Conservation (phyloP, 2,329 filamentous ascomycete species). For the Colletotrichum filicis region DNA sequence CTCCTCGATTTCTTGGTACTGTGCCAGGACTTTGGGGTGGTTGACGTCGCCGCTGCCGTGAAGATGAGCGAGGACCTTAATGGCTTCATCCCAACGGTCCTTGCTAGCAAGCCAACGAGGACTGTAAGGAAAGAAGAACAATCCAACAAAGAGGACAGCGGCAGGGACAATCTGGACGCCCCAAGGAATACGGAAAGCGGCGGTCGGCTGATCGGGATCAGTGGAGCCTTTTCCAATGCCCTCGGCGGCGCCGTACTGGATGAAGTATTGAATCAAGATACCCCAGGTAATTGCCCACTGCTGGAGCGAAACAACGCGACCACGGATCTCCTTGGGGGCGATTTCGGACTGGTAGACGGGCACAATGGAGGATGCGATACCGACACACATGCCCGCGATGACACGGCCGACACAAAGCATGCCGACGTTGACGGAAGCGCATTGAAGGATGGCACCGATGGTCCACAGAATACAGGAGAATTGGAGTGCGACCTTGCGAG, state of each 20-base stretch:
- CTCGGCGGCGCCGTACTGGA: conserved; percentile 71
- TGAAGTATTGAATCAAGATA: conserved; percentile 74
- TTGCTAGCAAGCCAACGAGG: conserved; percentile 78
- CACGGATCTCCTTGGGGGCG: conserved; percentile 66
- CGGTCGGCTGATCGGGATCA: conserved; percentile 60
- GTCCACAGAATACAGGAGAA: conserved; percentile 63
- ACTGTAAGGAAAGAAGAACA: conserved; percentile 71
- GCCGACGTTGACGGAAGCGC: conserved; percentile 71
- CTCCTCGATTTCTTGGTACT: conserved; percentile 71
- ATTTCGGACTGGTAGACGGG: conserved; percentile 78
- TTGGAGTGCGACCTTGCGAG: conserved; percentile 61
- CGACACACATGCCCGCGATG: conserved; percentile 78
- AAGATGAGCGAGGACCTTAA: conserved; percentile 66
- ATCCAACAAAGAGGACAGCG: conserved; percentile 62
- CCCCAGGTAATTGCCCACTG: conserved; percentile 80
- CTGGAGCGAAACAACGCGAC: conserved; percentile 69
- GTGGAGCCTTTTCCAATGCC: conserved; percentile 59
- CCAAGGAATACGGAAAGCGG: conserved; percentile 72
- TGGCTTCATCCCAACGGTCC: conserved; percentile 74
- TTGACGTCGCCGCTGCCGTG: conserved; percentile 67
- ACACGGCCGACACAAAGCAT: conserved; percentile 79
- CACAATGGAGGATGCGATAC: conserved; percentile 78
- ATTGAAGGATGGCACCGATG: conserved; percentile 64
- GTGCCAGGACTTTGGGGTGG: conserved; percentile 69
- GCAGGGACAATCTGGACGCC: conserved; percentile 68